Conservation (phyloP, 2,329 filamentous ascomycete species). For the Calonectria henricotiae region DNA sequence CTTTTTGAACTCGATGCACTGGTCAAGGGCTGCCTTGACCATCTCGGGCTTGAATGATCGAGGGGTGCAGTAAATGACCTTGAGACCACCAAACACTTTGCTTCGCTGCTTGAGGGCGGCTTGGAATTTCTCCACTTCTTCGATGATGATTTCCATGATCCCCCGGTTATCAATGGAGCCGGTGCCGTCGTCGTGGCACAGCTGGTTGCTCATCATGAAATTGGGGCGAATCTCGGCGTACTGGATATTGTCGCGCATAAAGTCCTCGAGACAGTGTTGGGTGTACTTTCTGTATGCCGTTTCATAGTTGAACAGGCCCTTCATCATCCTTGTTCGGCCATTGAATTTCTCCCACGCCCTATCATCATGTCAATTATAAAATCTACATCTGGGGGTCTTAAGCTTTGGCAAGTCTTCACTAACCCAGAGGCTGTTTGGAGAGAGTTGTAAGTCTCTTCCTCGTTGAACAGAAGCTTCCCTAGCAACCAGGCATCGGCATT, state of each 20-base stretch:
- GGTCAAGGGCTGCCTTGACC: conserved; percentile 70
- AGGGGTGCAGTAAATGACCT: conserved; percentile 81
- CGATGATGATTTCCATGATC: conserved; percentile 75
- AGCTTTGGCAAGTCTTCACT: conserved; percentile 44
- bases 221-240: conserved; percentile 82
- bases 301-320: conserved; percentile 80
- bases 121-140: conserved; percentile 69
- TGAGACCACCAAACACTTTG: conserved; percentile 74
- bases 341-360: conserved; percentile 78
- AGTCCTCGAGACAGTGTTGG: conserved; percentile 71
- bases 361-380: conserved; percentile 34
- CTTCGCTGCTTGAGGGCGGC: conserved; percentile 48
- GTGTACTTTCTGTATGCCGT: conserved; percentile 76
- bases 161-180: conserved; percentile 68
- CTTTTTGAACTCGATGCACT: conserved; percentile 75
- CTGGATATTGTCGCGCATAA: conserved; percentile 77
- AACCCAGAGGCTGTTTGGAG: conserved; percentile 71
- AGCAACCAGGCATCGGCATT: conserved; percentile 70
- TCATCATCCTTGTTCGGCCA: conserved; percentile 79
- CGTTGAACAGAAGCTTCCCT: conserved; percentile 75
- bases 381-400: neutral
- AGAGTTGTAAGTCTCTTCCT: conserved; percentile 72
- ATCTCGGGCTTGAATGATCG: conserved; percentile 69
- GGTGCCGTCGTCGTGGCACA: conserved; percentile 73
- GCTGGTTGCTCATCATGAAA: conserved; percentile 76